Conservation (phyloP, 352 stramenopile species). For the Aphanomyces euteiches region DNA sequence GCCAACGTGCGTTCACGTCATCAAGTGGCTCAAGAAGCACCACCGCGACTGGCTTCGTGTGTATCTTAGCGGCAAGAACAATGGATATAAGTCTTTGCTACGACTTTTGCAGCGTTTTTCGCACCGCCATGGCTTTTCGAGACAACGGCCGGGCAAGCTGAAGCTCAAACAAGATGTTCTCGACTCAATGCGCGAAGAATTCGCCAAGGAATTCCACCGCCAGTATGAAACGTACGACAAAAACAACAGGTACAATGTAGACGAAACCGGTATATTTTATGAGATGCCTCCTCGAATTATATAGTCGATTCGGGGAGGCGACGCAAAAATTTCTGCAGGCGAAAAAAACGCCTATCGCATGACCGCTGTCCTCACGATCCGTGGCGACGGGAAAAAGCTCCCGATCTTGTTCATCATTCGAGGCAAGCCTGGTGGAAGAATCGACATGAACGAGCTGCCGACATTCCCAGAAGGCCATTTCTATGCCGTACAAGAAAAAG, state of each 20-base stretch:
- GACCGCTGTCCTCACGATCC: slow-evolving; percentile 28
- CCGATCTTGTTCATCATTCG: slow-evolving; percentile 34
- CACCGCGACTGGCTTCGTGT: slow-evolving; percentile 2
- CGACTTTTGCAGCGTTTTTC: not conserved
- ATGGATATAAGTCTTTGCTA: not conserved
- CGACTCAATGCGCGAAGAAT: not conserved
- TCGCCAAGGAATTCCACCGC: slow-evolving; percentile 1
- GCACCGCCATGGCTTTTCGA: not conserved
- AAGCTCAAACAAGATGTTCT: not conserved
- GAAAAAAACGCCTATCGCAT: slow-evolving; percentile 31
- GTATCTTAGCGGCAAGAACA: slow-evolving; percentile 3
- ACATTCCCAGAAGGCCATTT: slow-evolving; percentile 28
- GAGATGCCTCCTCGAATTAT: not conserved
- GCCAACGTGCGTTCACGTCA: not conserved
- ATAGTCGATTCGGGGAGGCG: slow-evolving; percentile 30
- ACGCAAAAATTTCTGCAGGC: not conserved
- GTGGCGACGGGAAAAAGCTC: slow-evolving; percentile 33
- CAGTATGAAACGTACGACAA: not conserved
- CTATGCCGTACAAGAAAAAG: slow-evolving; percentile 34
- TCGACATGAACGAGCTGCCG: slow-evolving; percentile 29
- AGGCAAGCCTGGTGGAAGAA: slow-evolving; percentile 23
- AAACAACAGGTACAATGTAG: slow-evolving; percentile 19
- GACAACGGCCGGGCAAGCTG: not conserved
- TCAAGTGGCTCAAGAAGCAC: slow-evolving; percentile 18
- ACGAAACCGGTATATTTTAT: slow-evolving; percentile 27